Conservation (phyloP, 1,139 yeast species). For the Magnusiomyces ingens region DNA sequence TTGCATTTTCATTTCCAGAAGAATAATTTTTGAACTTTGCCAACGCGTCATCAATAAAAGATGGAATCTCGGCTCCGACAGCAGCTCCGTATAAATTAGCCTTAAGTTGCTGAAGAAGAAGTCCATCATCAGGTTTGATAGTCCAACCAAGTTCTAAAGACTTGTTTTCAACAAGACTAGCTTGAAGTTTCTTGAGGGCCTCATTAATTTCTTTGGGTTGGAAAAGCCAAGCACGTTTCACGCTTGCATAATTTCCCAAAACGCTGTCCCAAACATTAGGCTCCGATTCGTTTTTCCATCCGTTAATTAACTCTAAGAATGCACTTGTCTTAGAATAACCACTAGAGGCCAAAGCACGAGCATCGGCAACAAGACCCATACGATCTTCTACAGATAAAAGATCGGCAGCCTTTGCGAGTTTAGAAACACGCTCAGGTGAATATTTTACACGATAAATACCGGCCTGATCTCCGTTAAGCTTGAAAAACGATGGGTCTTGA, state of each 20-base stretch:
- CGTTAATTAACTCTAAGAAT: slow-evolving; percentile 55
- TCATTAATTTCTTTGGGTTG: slow-evolving; percentile 52
- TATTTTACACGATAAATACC: slow-evolving; percentile 82
- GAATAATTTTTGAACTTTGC: slow-evolving; percentile 53
- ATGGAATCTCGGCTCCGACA: slow-evolving; percentile 50
- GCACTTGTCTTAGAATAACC: slow-evolving; percentile 66
- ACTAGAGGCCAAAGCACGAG: slow-evolving; percentile 61
- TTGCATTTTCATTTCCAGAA: slow-evolving; percentile 60
- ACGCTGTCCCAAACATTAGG: slow-evolving; percentile 65
- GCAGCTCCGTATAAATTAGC: slow-evolving; percentile 66
- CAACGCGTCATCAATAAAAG: slow-evolving; percentile 48
- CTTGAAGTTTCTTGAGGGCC: slow-evolving; percentile 53
- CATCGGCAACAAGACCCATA: slow-evolving; percentile 80
- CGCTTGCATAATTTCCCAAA: slow-evolving; percentile 45
- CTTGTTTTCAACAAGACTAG: slow-evolving; percentile 54
- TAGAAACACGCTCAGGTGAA: slow-evolving; percentile 63
- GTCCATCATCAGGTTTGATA: slow-evolving; percentile 55
- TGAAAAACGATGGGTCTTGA: slow-evolving; percentile 52
- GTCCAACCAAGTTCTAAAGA: slow-evolving; percentile 62
- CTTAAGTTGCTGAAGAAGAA: slow-evolving; percentile 70
- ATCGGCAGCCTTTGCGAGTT: slow-evolving; percentile 64
- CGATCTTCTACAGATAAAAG: slow-evolving; percentile 73
- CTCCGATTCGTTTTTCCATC: slow-evolving; percentile 46
- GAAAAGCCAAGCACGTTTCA: slow-evolving; percentile 63
- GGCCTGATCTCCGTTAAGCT: slow-evolving; percentile 74